Evolutionary conservation across 768 basidiomycete genomes (phyloP).

Genomic region (Gloeostereum incarnatum): DNA sequence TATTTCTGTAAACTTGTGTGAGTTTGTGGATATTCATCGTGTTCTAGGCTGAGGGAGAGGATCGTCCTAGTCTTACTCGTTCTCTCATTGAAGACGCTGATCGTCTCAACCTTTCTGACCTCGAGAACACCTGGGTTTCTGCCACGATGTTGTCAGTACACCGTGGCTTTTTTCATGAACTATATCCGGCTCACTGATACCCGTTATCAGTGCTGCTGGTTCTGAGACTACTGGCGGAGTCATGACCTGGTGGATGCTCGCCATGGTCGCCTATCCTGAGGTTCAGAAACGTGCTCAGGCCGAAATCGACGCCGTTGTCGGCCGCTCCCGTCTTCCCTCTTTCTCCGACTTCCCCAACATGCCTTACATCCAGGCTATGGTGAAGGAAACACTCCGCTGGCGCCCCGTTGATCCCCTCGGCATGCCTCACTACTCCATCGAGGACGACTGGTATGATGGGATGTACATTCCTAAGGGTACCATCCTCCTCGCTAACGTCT

Average conservation of each 20-base stretch:
- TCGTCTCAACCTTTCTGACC: background rate
- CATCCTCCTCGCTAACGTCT: conserved; percentile 20
- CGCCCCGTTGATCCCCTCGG: conserved; percentile 10
- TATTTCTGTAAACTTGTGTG: background rate
- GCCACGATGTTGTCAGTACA: conserved; percentile 2
- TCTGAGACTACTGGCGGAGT: conserved; percentile 12
- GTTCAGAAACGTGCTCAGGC: conserved; percentile 13
- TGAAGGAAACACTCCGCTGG: conserved; percentile 15
- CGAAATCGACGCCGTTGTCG: conserved; percentile 15
- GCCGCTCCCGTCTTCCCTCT: conserved; percentile 12
- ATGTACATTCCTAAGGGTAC: conserved; percentile 25
- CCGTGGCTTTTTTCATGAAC: background rate
- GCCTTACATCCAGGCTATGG: conserved; percentile 10
- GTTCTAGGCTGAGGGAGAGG: background rate
- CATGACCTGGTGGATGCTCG: conserved; percentile 15
- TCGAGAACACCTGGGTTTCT: conserved; percentile 4
- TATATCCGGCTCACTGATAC: background rate
- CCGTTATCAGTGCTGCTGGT: conserved; percentile 4
- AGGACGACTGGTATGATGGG: conserved; percentile 16
- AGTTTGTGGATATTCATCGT: background rate
- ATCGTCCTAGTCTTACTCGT: conserved; percentile 1
- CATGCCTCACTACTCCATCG: conserved; percentile 13
- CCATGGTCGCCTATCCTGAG: conserved; percentile 12
- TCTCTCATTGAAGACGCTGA: background rate
- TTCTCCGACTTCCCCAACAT: conserved; percentile 8